Conservation (phyloP, 1,284 basidiomycete genomes). For the Ganoderma meredithae region DNA sequence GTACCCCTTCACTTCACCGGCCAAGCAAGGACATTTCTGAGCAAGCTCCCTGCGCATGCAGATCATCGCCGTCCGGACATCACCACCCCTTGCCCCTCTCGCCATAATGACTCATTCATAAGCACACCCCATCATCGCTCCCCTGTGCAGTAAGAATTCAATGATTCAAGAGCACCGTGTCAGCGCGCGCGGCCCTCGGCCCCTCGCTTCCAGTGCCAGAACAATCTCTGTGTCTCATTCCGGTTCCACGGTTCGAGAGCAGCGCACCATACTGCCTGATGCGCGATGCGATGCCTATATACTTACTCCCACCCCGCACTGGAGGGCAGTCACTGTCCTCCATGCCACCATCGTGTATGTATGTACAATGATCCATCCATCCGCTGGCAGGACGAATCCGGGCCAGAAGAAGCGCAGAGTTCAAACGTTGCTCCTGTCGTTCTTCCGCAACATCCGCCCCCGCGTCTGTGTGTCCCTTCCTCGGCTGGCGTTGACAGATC, state of each 20-base stretch:
- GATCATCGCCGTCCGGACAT: constrained; percentile 28
- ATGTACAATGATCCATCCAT: constrained; percentile 16
- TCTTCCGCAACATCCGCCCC: constrained; percentile 5
- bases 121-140: background rate
- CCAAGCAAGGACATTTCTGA: constrained; percentile 3
- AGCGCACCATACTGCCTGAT: constrained; percentile 26
- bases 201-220: constrained; percentile 23
- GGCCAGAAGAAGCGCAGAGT: constrained; percentile 9
- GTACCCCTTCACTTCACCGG: constrained; percentile 22
- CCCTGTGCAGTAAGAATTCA: background rate
- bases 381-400: background rate
- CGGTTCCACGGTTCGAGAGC: constrained; percentile 27
- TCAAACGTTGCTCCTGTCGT: constrained; percentile 19
- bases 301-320: constrained; percentile 13
- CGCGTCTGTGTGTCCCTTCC: background rate
- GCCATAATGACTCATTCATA: constrained; percentile 12
- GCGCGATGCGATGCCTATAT: constrained; percentile 16
- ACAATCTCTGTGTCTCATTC: constrained; percentile 18
- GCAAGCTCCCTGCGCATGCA: constrained; percentile 16
- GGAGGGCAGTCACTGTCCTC: constrained; percentile 22
- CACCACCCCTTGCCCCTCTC: constrained; percentile 15
- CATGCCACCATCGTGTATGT: constrained; percentile 13
- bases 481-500: constrained; percentile 26
- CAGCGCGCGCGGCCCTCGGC: constrained; percentile 11
- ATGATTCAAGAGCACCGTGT: background rate